Evolutionary conservation across 2,329 filamentous ascomycete genomes (phyloP).

Genomic region (Alternaria burnsii): DNA sequence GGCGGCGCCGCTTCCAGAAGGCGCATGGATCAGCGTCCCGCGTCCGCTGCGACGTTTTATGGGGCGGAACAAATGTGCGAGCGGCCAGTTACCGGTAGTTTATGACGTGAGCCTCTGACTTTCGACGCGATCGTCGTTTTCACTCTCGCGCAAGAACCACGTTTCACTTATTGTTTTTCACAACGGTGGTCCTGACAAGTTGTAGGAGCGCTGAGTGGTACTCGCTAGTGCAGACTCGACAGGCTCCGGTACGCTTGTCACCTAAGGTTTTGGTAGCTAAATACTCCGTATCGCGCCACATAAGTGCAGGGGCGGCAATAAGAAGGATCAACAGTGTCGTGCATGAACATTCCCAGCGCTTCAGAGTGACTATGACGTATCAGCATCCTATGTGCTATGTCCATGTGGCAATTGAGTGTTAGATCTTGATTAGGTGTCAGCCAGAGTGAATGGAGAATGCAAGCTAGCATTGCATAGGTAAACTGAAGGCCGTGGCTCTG

Average conservation of each 20-base stretch:
- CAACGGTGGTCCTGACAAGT: background rate
- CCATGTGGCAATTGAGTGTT: background rate
- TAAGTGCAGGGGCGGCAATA: background rate
- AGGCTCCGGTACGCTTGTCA: background rate
- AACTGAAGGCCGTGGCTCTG: background rate
- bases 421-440: background rate
- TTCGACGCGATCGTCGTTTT: background rate
- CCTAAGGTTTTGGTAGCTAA: background rate
- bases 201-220: background rate
- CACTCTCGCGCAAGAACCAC: background rate
- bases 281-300: background rate
- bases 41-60: constrained; percentile 20
- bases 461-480: background rate
- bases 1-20: constrained; percentile 23
- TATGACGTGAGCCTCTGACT: constrained; percentile 8
- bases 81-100: constrained; percentile 10
- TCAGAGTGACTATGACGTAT: constrained; percentile 1
- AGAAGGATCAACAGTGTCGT: background rate
- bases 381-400: background rate
- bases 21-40: constrained; percentile 18
- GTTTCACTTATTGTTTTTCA: background rate
- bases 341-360: constrained; percentile 5
- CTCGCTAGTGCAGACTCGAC: background rate
- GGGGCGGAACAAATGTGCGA: constrained; percentile 10
- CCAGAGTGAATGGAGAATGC: background rate